These are phyloP conservation scores for Bretschneidera sinensis DNA, from an alignment of 345 rosid genomes.

Conservation along the genomic window DNA sequence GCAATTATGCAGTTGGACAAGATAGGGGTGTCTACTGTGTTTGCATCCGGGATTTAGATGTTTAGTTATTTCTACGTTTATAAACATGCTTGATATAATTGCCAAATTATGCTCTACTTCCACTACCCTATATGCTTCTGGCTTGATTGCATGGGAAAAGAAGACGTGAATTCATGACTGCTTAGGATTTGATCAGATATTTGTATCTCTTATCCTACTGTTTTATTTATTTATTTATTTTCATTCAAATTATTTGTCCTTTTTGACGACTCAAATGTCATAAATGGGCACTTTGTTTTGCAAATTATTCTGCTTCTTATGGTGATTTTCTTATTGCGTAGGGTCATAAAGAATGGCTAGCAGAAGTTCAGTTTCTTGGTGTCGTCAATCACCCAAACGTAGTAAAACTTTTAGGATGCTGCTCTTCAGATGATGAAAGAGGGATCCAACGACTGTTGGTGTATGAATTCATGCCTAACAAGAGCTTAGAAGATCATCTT, in stretches of 20 bases:
- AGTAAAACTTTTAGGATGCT: conserved; percentile 83
- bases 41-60: no score
- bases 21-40: no score
- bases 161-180: background rate
- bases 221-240: no score
- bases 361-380: conserved; percentile 86
- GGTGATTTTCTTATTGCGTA: conserved; percentile 13
- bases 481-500: conserved; percentile 82
- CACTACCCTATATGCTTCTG: background rate
- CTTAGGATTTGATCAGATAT: background rate
- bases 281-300: background rate
- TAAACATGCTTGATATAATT: background rate
- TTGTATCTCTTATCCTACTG: no score
- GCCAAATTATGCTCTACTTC: background rate
- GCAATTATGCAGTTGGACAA: no score
- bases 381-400: conserved; percentile 81
- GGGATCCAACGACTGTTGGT: conserved; percentile 67
- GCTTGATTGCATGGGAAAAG: background rate
- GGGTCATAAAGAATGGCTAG: conserved; percentile 94
- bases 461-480: conserved; percentile 76
- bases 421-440: conserved; percentile 54
- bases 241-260: background rate
- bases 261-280: background rate
- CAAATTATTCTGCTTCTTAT: conserved; percentile 9
- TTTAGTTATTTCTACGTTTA: background rate